phyloP scores from a whole-genome alignment of 176 grass and related monocot species.

The Calamus simplicifolius region DNA sequence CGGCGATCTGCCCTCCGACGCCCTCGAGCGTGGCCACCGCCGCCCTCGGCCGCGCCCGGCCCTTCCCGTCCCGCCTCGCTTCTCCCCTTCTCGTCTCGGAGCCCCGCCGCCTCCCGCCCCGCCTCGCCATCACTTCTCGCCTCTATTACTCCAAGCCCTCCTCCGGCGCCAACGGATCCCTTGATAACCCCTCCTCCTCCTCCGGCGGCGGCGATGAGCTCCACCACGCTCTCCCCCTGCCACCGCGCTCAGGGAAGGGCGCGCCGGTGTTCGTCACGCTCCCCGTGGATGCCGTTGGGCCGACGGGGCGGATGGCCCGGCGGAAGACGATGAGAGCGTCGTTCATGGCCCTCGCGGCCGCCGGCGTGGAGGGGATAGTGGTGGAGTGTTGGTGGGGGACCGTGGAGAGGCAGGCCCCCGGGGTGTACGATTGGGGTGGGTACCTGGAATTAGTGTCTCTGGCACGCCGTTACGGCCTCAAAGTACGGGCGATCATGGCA shows the following conservation, averaged over 20 bases:
- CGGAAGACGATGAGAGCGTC: constrained; percentile 54
- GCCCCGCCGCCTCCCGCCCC: constrained; percentile 11
- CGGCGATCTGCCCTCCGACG: constrained; percentile 33
- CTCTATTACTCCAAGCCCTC: constrained; percentile 17
- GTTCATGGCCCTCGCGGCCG: constrained; percentile 42
- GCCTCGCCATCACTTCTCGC: constrained; percentile 16
- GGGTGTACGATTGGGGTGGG: constrained; percentile 57
- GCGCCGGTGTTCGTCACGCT: constrained; percentile 55
- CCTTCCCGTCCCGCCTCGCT: not conserved
- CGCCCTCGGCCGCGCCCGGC: constrained; percentile 1
- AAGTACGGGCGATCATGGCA: constrained; percentile 59
- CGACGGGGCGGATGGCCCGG: constrained; percentile 35
- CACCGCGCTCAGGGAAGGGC: constrained; percentile 18
- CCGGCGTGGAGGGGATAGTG: constrained; percentile 48
- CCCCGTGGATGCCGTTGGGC: constrained; percentile 46
- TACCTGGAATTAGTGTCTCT: constrained; percentile 54
- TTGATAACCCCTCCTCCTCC: constrained; percentile 8
- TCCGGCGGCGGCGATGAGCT: constrained; percentile 41
- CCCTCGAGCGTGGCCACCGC: constrained; percentile 10
- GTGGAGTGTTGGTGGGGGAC: constrained; percentile 73
- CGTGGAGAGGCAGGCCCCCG: constrained; percentile 44
- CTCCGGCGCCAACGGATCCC: constrained; percentile 4
- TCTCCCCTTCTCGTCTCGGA: not conserved
- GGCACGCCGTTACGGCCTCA: constrained; percentile 45
- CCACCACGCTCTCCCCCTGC: constrained; percentile 28